Evolutionary conservation across 441 rosid species (phyloP).

Genomic region (Theobroma grandiflorum): DNA sequence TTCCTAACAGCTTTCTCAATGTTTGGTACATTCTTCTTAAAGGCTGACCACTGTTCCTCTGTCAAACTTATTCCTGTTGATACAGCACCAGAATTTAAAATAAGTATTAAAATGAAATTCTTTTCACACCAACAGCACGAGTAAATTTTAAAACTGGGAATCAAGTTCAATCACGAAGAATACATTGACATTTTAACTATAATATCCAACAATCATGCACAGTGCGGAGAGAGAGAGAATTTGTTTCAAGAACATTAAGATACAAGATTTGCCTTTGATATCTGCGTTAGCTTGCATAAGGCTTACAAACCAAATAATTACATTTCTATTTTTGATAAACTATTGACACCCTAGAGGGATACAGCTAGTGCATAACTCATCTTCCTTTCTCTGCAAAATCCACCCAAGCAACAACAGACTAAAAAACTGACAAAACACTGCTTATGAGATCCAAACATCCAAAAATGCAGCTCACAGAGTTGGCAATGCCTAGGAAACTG

Average conservation of each 20-base stretch:
- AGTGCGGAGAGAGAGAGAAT: not conserved
- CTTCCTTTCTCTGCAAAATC: not conserved
- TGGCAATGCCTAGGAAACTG: not conserved
- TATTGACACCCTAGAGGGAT: not conserved
- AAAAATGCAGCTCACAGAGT: not conserved
- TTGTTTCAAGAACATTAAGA: not conserved
- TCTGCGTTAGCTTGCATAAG: no score
- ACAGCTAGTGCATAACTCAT: not conserved
- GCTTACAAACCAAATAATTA: not conserved
- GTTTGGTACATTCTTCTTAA: conserved; percentile 68
- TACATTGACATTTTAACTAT: not conserved
- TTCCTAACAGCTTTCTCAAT: conserved; percentile 71
- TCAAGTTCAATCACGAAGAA: not conserved
- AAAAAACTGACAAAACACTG: not conserved
- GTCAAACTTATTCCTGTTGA: conserved; percentile 83
- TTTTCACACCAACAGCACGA: not conserved
- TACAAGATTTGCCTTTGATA: not conserved
- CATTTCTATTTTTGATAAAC: not conserved
- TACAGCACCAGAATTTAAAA: conserved; percentile 2
- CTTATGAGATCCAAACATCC: not conserved
- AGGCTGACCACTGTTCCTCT: conserved; percentile 78
- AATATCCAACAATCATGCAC: conserved; percentile 2
- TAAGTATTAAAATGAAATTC: not conserved
- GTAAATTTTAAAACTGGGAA: not conserved
- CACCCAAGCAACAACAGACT: not conserved